These are phyloP conservation scores for Pseudogymnoascus sp. DNA, from an alignment of 2,329 filamentous ascomycete species.

Conservation along the genomic window DNA sequence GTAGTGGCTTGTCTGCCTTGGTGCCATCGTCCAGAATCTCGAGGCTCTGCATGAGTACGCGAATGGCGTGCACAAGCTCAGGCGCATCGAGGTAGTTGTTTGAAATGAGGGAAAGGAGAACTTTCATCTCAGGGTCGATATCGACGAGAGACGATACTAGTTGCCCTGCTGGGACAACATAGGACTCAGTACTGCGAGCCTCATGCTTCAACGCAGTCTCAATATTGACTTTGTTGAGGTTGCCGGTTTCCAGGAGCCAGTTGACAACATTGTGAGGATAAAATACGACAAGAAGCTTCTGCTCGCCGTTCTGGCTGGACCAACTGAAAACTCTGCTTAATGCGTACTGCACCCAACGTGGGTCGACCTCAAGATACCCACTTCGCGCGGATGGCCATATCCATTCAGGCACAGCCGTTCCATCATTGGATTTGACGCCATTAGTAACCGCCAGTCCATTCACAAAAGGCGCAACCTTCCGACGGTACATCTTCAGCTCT, in stretches of 20 bases:
- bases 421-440: background rate
- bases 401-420: conserved; percentile 39
- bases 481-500: conserved; percentile 27
- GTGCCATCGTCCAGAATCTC: conserved; percentile 38
- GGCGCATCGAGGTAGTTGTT: conserved; percentile 56
- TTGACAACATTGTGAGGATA: conserved; percentile 44
- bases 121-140: conserved; percentile 59
- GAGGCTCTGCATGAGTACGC: conserved; percentile 60
- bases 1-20: conserved; percentile 16
- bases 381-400: conserved; percentile 23
- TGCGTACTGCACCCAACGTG: conserved; percentile 53
- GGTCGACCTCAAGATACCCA: conserved; percentile 43
- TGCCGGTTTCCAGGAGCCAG: conserved; percentile 53
- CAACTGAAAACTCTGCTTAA: conserved; percentile 40
- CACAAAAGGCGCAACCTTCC: background rate
- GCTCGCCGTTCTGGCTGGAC: conserved; percentile 9
- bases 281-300: conserved; percentile 33
- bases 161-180: conserved; percentile 47
- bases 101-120: conserved; percentile 58
- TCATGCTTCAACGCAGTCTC: conserved; percentile 48
- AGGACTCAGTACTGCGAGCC: conserved; percentile 32
- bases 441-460: background rate
- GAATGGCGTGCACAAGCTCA: conserved; percentile 60
- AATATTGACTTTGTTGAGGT: conserved; percentile 51
- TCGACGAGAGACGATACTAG: conserved; percentile 54